Base-by-base conservation (phyloP, 768 basidiomycete genomes). In the Panaeolus papilionaceus region DNA sequence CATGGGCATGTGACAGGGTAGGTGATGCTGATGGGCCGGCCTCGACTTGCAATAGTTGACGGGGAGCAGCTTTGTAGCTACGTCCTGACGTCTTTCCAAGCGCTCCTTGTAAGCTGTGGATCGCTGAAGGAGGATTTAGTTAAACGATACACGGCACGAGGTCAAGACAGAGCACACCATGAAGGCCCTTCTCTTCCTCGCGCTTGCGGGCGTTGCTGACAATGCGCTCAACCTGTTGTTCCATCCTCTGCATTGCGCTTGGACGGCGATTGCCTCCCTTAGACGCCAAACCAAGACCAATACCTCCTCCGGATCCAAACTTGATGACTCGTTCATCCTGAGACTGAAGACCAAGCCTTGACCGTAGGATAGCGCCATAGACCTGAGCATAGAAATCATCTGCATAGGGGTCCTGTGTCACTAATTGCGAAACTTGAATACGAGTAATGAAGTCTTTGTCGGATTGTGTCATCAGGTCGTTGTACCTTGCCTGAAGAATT, bases 361-460 rank as follows among this genome's bases (percentile, higher is more conserved):
- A 91, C 54, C 95, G 89, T 63, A 94, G 74, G 67, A 97, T 88
- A 1, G 94, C 93, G 44, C 93, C 91, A 75, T 94, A 96, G 2
- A 98, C 96, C 79, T 99, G 96, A 11, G 96, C 98, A 75, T 99
- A 99, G 77, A 98, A 99, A 77, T 99, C 98, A 70, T 99, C 97
- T 38, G 94, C 90, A 78, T 97, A 99, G 0, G 98, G 98, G 79
- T 99, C 98, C 74, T 94, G 91, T 6, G 96, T 97, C 51, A 98
- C 96, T 47, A 99, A 92, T 75, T 99, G 98, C 1, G 97, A 98
- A 39, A 99, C 94, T 78, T 99, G 98, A 70, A 99, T 99, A 28
- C 98, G 90, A 40, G 98, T 99, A 80, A 99, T 99, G 76, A 99
- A 99, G 75, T 99, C 98, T 81, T 99, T 99, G 84, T 99, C 98